phyloP scores from a whole-genome alignment of 1,139 yeast genomes.

The Sugiyamaella paludigena region DNA sequence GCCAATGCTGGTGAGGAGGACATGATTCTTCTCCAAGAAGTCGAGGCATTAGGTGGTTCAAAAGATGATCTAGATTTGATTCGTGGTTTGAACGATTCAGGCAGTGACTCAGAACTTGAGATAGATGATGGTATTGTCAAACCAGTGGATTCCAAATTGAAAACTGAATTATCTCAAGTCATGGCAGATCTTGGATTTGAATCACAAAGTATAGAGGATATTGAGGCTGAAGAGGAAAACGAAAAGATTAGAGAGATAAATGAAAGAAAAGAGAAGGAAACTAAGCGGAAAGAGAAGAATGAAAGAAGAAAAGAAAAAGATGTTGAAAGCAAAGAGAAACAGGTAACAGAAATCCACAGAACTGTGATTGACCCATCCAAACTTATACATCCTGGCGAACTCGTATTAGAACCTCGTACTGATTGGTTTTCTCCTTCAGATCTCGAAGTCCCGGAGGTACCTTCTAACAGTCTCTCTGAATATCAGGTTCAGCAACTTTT shows the following conservation, averaged over 20 bases:
- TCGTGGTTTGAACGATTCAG: conserved; percentile 48
- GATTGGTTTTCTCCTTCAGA: conserved; percentile 69
- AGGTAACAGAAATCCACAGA: conserved; percentile 20
- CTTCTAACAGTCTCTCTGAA: conserved; percentile 45
- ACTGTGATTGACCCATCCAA: conserved; percentile 19
- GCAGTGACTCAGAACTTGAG: conserved; percentile 48
- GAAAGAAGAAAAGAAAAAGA: conserved; percentile 28
- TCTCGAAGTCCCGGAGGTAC: conserved; percentile 40
- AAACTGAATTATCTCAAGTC: conserved; percentile 56
- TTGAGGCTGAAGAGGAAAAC: conserved; percentile 23
- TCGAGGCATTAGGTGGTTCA: conserved; percentile 58
- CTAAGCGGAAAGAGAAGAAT: conserved; percentile 32
- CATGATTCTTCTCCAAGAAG: conserved; percentile 24
- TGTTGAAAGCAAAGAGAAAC: conserved; percentile 22
- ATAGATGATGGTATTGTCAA: conserved; percentile 21
- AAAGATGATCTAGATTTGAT: conserved; percentile 61
- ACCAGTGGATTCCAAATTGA: conserved; percentile 22
- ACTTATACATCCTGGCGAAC: conserved; percentile 41
- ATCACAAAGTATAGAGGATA: conserved; percentile 21
- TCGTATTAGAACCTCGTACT: conserved; percentile 59
- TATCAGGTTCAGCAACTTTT: conserved; percentile 55
- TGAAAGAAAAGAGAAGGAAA: conserved; percentile 36
- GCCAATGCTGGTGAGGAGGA: neutral
- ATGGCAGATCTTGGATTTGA: conserved; percentile 66
- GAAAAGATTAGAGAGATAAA: conserved; percentile 31